Percentiles rank a stretch among this genome's conserved stretches.
Conservation (phyloP, 805 yeast genomes). For the Teunomyces panamensis region DNA sequence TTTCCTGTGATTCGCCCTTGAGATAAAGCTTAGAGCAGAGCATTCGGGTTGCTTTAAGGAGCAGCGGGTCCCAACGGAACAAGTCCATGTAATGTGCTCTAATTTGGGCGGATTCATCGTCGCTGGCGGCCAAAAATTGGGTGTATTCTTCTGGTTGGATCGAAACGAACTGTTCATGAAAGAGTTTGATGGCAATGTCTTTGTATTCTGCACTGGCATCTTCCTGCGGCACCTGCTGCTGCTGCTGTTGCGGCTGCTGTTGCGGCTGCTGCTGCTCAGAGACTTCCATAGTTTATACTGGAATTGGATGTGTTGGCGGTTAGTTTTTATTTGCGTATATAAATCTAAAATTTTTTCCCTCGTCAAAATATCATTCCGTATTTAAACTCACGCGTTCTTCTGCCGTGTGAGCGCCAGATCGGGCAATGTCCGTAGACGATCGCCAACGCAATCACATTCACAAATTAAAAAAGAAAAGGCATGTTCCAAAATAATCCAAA, state of each 20-base stretch:
- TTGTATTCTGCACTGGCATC: constrained; percentile 16
- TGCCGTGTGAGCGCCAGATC: background rate
- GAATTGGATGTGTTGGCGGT: background rate
- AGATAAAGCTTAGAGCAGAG: constrained; percentile 68
- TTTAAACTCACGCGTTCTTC: background rate
- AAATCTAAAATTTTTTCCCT: constrained; percentile 3
- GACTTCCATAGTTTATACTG: background rate
- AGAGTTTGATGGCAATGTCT: constrained; percentile 36
- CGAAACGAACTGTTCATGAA: constrained; percentile 40
- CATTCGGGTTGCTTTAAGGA: constrained; percentile 54
- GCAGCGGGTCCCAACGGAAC: constrained; percentile 47
- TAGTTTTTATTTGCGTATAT: background rate
- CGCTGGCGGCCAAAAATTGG: constrained; percentile 38
- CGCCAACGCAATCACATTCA: background rate
- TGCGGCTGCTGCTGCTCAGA: background rate
- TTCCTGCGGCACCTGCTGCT: background rate
- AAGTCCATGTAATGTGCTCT: constrained; percentile 45
- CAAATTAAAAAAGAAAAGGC: background rate
- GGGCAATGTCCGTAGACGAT: background rate
- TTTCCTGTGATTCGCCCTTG: constrained; percentile 79
- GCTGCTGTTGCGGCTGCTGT: background rate
- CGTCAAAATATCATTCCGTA: constrained; percentile 1
- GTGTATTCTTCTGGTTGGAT: constrained; percentile 44
- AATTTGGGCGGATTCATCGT: constrained; percentile 37
- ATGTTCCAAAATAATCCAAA: no score